Conservation (phyloP, 176 grass and related monocot species). For the Phoenix dactylifera region DNA sequence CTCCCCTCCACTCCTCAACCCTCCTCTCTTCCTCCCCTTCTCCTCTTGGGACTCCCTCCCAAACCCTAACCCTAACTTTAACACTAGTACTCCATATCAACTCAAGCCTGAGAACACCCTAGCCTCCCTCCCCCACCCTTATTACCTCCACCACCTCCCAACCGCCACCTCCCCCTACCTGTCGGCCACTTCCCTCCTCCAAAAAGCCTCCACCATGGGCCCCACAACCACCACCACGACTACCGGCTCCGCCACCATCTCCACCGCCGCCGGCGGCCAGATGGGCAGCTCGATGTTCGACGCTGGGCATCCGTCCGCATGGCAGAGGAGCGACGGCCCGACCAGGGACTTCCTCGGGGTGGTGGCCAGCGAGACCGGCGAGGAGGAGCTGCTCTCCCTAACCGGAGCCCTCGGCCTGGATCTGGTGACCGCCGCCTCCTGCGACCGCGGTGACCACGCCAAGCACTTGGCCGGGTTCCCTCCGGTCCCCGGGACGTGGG, state of each 20-base stretch:
- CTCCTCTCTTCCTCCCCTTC: constrained; percentile 45
- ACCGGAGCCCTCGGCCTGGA: constrained; percentile 11
- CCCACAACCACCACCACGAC: not conserved
- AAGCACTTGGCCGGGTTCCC: constrained; percentile 21
- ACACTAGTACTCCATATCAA: constrained; percentile 19
- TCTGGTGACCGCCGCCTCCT: constrained; percentile 8
- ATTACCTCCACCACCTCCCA: constrained; percentile 13
- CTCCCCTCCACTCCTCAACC: constrained; percentile 12
- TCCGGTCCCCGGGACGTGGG: constrained; percentile 34
- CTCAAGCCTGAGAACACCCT: constrained; percentile 21
- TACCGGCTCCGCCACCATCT: not conserved
- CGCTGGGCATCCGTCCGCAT: constrained; percentile 23
- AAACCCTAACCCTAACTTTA: constrained; percentile 24
- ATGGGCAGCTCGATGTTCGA: constrained; percentile 23
- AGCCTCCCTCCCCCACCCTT: constrained; percentile 14
- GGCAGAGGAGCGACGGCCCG: constrained; percentile 29
- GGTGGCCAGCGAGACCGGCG: not conserved
- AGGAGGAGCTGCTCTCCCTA: constrained; percentile 27
- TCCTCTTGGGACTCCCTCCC: constrained; percentile 4
- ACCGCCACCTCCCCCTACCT: constrained; percentile 13
- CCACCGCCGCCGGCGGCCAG: not conserved
- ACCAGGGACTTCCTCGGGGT: constrained; percentile 83
- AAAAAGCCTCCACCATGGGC: constrained; percentile 25
- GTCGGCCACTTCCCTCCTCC: constrained; percentile 23
- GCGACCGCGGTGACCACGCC: not conserved